Conservation (phyloP, 768 basidiomycete genomes). For the Macrocybe gigantea region DNA sequence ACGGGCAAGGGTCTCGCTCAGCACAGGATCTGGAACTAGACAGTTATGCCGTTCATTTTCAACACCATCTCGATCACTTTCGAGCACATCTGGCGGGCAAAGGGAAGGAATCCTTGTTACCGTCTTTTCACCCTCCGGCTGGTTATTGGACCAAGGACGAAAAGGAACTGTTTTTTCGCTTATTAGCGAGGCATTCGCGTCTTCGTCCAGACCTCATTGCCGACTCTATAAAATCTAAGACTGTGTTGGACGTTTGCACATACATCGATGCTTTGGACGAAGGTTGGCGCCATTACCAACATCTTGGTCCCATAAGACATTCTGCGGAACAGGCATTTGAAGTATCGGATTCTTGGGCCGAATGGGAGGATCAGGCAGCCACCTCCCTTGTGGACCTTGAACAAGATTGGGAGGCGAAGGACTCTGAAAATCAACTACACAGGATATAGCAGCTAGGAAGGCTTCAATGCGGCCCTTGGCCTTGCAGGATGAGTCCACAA, state of each 20-base stretch:
- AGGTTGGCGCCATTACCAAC: slow-evolving; percentile 18
- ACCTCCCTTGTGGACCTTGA: slow-evolving; percentile 20
- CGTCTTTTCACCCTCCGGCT: slow-evolving; percentile 30
- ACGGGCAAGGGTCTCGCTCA: slow-evolving; percentile 5
- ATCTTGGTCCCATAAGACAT: slow-evolving; percentile 8
- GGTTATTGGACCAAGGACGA: slow-evolving; percentile 65
- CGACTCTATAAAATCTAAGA: slow-evolving; percentile 58
- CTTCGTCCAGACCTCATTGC: slow-evolving; percentile 77
- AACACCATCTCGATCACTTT: slow-evolving; percentile 25
- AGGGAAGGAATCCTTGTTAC: slow-evolving; percentile 16
- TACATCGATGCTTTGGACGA: slow-evolving; percentile 55
- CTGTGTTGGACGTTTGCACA: slow-evolving; percentile 56
- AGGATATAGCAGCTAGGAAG: slow-evolving; percentile 9
- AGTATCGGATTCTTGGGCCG: slow-evolving; percentile 44
- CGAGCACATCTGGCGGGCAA: slow-evolving; percentile 31
- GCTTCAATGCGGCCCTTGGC: slow-evolving; percentile 2
- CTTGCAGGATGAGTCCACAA: background rate
- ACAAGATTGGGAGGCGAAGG: slow-evolving; percentile 17
- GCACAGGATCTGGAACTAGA: slow-evolving; percentile 7
- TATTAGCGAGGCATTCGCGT: slow-evolving; percentile 58
- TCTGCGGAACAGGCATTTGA: slow-evolving; percentile 37
- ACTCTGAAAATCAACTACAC: slow-evolving; percentile 12
- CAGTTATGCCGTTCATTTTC: slow-evolving; percentile 21
- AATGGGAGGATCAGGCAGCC: slow-evolving; percentile 42
- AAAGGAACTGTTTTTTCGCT: slow-evolving; percentile 68